Percentiles rank a stretch among this genome's conserved stretches.
Evolutionary conservation across 495 filamentous ascomycete genomes (phyloP).

Genomic region (Hyaloscypha variabilis): DNA sequence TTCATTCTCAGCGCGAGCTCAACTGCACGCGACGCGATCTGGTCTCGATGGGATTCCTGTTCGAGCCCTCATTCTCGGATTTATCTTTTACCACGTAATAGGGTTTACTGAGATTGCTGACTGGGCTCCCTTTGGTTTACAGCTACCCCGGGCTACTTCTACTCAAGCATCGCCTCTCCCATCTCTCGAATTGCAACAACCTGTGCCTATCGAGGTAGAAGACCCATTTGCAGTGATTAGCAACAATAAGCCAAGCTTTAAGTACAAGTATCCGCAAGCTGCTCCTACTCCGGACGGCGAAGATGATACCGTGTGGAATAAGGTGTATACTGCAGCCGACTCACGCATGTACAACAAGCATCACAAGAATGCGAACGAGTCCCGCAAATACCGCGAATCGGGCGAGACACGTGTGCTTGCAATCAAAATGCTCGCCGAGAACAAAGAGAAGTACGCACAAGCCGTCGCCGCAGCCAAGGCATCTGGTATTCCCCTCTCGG

Average conservation of each 20-base stretch:
- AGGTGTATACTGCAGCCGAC: constrained; percentile 30
- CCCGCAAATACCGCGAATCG: constrained; percentile 19
- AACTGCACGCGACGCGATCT: not conserved
- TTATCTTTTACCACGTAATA: not conserved
- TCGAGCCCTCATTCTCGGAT: not conserved
- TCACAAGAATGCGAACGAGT: constrained; percentile 24
- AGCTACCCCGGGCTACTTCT: not conserved
- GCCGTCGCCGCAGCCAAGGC: not conserved
- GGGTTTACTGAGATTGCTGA: not conserved
- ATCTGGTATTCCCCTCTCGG: not conserved
- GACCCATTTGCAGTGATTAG: constrained; percentile 1
- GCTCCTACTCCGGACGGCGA: constrained; percentile 28
- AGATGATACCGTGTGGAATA: constrained; percentile 30
- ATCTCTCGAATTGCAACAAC: not conserved
- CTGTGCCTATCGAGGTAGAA: constrained; percentile 1
- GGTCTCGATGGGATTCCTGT: not conserved
- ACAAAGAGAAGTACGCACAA: constrained; percentile 15
- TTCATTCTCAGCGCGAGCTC: not conserved
- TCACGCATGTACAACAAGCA: constrained; percentile 29
- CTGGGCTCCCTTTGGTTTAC: constrained; percentile 3
- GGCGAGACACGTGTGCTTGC: constrained; percentile 29
- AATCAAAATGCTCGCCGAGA: constrained; percentile 21
- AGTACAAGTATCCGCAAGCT: constrained; percentile 32
- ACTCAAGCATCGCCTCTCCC: not conserved
- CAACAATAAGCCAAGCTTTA: constrained; percentile 23